phyloP scores from a whole-genome alignment of 139 green algal genomes.

The Chlorella sp. region DNA sequence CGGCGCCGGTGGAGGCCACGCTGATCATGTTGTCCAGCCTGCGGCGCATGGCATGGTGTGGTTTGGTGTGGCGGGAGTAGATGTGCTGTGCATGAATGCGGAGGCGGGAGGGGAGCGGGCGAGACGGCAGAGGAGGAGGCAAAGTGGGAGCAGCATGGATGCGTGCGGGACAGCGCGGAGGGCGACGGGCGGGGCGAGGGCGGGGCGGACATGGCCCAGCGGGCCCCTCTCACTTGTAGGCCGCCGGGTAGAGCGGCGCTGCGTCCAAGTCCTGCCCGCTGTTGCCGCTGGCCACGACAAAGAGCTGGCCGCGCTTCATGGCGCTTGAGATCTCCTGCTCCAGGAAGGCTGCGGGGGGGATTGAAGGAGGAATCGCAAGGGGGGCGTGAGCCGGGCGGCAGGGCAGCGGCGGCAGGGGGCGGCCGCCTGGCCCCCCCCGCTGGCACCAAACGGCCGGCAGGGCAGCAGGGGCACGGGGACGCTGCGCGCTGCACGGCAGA shows the following conservation, averaged over 20 bases:
- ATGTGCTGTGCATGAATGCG: too few species aligned
- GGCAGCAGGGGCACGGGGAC: background rate
- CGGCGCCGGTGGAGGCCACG: slow-evolving; percentile 27
- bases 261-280: slow-evolving; percentile 38
- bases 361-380: background rate
- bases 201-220: too few species aligned
- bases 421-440: background rate
- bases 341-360: slow-evolving; percentile 25
- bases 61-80: too few species aligned
- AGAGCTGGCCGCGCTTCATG: slow-evolving; percentile 28
- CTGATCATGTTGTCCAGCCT: slow-evolving; percentile 35
- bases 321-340: slow-evolving; percentile 25
- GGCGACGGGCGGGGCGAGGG: too few species aligned
- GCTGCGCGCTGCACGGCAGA: background rate
- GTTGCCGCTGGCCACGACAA: slow-evolving; percentile 52
- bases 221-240: too few species aligned
- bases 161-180: too few species aligned
- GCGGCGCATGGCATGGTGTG: too few species aligned
- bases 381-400: background rate
- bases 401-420: background rate
- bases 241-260: slow-evolving; percentile 33
- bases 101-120: too few species aligned
- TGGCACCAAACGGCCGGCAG: background rate
- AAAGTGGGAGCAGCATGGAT: too few species aligned
- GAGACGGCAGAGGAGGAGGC: too few species aligned